Evolutionary conservation across 164 flowering plant species (phyloP).

Genomic region (Pachysandra terminalis): DNA sequence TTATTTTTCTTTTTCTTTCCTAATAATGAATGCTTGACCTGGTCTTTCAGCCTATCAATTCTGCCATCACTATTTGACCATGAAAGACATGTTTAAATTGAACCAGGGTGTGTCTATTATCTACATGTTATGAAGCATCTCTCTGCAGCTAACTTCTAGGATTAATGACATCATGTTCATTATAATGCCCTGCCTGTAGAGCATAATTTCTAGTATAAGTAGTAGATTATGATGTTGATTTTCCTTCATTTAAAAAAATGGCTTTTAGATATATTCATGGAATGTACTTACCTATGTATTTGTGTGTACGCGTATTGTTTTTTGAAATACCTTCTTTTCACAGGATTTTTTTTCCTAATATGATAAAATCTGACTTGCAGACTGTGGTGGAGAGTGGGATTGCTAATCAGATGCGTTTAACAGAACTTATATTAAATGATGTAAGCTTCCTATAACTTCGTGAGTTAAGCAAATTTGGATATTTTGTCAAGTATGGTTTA

Average conservation of each 20-base stretch:
- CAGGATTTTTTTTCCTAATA: neutral
- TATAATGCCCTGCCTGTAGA: neutral
- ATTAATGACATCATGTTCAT: neutral
- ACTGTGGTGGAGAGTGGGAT: constrained; percentile 72
- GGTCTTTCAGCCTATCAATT: neutral
- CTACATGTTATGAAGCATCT: neutral
- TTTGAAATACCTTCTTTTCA: too few species aligned
- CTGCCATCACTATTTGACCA: neutral
- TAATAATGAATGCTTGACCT: neutral
- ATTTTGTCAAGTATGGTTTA: neutral
- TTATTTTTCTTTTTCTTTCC: neutral
- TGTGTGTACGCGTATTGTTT: too few species aligned
- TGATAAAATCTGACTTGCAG: constrained; percentile 41
- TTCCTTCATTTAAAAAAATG: too few species aligned
- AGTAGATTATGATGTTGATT: neutral
- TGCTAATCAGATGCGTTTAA: constrained; percentile 82
- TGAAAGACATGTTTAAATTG: neutral
- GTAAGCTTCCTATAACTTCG: constrained; percentile 42
- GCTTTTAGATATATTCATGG: neutral
- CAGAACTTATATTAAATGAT: constrained; percentile 73
- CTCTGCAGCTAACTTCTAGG: constrained; percentile 1
- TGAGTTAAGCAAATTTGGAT: neutral
- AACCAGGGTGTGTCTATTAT: neutral
- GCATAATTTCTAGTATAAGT: neutral
- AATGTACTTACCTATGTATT: too few species aligned